Conservation (phyloP, 169 alveolate genomes). For the Plasmodium cynomolgi region DNA sequence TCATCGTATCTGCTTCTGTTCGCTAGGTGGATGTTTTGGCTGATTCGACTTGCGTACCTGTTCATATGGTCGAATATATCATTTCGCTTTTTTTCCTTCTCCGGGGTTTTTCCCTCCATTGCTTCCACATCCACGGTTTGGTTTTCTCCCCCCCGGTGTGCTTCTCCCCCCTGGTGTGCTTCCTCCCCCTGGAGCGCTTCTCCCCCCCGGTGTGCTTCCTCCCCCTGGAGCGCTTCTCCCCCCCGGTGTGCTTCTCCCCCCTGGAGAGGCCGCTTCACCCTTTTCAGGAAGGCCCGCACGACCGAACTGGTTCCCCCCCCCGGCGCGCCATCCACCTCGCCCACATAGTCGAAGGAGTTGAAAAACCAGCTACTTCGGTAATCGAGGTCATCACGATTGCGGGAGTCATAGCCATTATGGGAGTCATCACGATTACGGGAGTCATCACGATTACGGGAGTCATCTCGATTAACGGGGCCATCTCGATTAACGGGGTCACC, state of each 20-base stretch:
- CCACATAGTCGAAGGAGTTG: slow-evolving; percentile 62
- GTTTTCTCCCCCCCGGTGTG: neutral
- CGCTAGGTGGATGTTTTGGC: slow-evolving; percentile 32
- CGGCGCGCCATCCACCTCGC: neutral
- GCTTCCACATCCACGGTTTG: neutral
- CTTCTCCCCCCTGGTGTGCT: neutral
- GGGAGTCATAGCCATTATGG: too few relatives aligned
- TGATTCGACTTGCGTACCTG: slow-evolving; percentile 22
- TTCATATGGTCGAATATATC: slow-evolving; percentile 65
- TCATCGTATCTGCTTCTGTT: slow-evolving; percentile 60
- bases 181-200: neutral
- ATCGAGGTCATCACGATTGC: neutral
- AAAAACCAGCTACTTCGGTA: slow-evolving; percentile 44
- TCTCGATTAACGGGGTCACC: too few relatives aligned
- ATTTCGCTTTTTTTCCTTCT: slow-evolving; percentile 15
- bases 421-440: too few relatives aligned
- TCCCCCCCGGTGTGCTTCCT: neutral
- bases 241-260: neutral
- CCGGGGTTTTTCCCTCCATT: neutral
- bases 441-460: too few relatives aligned
- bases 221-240: neutral
- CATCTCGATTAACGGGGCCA: too few relatives aligned
- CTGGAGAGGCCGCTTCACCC: neutral
- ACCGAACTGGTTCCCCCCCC: neutral
- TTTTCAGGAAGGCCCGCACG: neutral